Evolutionary conservation across 306 rosid species (phyloP), one percentile per base, ranked within the genome.

Genomic region (Quercus gilva): DNA sequence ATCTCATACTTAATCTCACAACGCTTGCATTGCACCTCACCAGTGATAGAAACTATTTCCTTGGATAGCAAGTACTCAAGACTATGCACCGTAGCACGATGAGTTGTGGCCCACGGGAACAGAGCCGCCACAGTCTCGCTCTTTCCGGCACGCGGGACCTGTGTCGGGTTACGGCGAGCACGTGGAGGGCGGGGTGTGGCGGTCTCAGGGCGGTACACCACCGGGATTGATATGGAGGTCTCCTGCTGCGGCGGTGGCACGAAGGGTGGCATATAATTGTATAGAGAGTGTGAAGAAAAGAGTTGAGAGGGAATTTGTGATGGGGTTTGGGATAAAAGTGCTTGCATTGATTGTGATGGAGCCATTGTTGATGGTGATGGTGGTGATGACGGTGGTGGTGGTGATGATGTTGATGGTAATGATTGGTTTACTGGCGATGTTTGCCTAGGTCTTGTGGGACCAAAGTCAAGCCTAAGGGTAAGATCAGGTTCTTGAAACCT

Each of bases 71-170:
- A 28, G 35, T 78, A n/a, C 0, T 17, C 5, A 5, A 67, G 69
- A 2, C 5, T 51, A 15, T 87, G 83, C 4, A 89, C 51, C 0
- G 3, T 70, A 10, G 91, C 91, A 1, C 87, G 81, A 0, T 6
- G 71, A 4, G 78, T 15, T 0, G 91, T 83, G 0, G 96, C 96
- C 97, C 97, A 93, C 0, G 78, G 84, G 7, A 79, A 93, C 0
- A 89, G 91, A 0, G 80, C 14, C 0, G 82, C 67, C 19, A 91
- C 33, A 0, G n/a, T 77, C 8, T 49, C 63, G 0, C 53, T 60
- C 61, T 52, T 80, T 4, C 73, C 75, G 1, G 26, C 53, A 0
- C 63, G 28, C 2, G 71, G 69, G 4, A 13, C 45, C 1, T 28
- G 83, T 0, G 64, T 19, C 0, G 79, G 35, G 53, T 55, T 55